These are phyloP conservation scores for Hylodesmum podocarpum DNA, from an alignment of 306 rosid species.

Conservation along the genomic window DNA sequence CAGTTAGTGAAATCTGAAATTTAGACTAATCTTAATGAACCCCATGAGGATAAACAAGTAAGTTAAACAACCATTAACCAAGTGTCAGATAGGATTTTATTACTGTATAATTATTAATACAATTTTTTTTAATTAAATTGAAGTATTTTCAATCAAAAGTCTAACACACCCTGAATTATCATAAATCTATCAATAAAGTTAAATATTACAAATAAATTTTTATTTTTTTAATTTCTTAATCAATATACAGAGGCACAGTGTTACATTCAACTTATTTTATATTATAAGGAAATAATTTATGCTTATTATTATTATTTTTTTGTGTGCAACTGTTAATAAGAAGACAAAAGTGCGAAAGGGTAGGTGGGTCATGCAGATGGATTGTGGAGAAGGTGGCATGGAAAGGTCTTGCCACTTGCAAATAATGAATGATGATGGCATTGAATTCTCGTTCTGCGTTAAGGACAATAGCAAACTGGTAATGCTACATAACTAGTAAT, in stretches of 20 bases:
- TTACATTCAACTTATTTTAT: background rate
- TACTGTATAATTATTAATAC: background rate
- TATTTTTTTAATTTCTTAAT: background rate
- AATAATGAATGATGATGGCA: constrained; percentile 44
- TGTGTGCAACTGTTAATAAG: constrained; percentile 31
- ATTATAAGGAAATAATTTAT: background rate
- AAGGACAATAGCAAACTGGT: background rate
- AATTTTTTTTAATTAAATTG: constrained; percentile 24
- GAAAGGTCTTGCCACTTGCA: constrained; percentile 63
- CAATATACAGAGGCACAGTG: background rate
- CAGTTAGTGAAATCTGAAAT: background rate
- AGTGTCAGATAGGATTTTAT: constrained; percentile 28
- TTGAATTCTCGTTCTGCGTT: constrained; percentile 33
- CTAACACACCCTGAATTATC: no score
- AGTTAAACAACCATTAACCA: no score
- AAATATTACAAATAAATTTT: background rate
- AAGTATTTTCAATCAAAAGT: no score
- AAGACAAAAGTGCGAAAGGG: constrained; percentile 31
- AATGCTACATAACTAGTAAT: background rate
- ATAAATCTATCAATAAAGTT: background rate
- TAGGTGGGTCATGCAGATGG: constrained; percentile 57
- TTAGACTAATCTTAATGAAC: background rate
- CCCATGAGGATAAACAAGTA: background rate
- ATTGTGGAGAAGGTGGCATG: constrained; percentile 64
- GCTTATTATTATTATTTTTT: background rate